Evolutionary conservation across 2,329 filamentous ascomycete species (phyloP), one percentile per base, ranked within the genome.

Genomic region (Cordyceps cicadae): DNA sequence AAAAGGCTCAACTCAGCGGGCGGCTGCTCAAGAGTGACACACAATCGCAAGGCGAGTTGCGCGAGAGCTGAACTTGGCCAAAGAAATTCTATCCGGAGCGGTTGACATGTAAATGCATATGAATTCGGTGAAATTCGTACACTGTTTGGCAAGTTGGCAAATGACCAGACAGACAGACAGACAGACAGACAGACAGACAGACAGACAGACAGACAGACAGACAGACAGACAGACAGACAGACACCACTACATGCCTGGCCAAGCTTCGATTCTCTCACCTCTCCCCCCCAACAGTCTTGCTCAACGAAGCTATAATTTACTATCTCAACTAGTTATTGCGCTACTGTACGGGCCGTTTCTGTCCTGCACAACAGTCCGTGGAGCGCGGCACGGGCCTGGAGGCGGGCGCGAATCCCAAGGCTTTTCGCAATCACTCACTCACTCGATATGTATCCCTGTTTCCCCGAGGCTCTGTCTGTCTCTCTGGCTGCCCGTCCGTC

Each of bases 261-360:
- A 29, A 29, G 29, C 29, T 29, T 29, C 29, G 5, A 6, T 29
- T 29, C 29, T 29, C 7, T 1, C 29, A 29, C 5, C 29, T 29
- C 29, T 37, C 2, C 34, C 34, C 34, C 39, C 39, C 14, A 43
- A 43, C 39, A 15, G 15, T 15, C 39, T 12, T 14, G 34, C 34
- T 37, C 34, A 37, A 12, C 34, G 12, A 37, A 37, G 8, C 34
- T 37, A 37, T 37, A 37, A 43, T 15, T 43, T 17, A 15, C 15
- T 17, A 43, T 43, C 15, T 43, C 17, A 43, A 17, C 39, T 43
- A 43, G 24, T 24, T 8, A 21, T 17, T 39, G 41, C 53, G 53
- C 53, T 55, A 55, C 53, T 55, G 39, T 32, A n/a, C 53, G 53
- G 53, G 39, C 53, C 53, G 53, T 34, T 46, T 9, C 53, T 41